A percentile compares a stretch with the other conserved stretches of the same genome.
Conservation (phyloP, 495 filamentous ascomycete species). For the Rostrohypoxylon terebratum region DNA sequence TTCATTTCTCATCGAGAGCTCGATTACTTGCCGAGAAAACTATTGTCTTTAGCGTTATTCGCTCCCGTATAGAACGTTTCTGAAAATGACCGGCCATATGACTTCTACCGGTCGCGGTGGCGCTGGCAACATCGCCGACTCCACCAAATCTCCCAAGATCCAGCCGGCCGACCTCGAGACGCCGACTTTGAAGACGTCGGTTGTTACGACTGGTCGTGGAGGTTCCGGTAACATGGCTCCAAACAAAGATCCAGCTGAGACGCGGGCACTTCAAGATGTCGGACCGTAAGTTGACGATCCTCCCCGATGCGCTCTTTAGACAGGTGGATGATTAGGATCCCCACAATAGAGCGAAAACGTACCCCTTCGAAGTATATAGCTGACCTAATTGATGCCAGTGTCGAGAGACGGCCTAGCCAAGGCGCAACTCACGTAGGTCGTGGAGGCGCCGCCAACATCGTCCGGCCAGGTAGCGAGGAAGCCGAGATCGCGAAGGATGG, state of each 20-base stretch:
- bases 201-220: conserved; percentile 82
- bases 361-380: background rate
- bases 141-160: conserved; percentile 60
- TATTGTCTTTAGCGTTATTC: background rate
- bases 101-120: conserved; percentile 66
- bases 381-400: conserved; percentile 43
- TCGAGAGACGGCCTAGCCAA: conserved; percentile 54
- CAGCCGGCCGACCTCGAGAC: conserved; percentile 75
- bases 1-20: background rate
- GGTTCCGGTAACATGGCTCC: conserved; percentile 78
- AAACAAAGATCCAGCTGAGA: conserved; percentile 73
- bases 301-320: background rate
- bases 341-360: background rate
- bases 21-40: background rate
- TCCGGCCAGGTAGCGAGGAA: conserved; percentile 51
- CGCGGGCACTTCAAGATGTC: conserved; percentile 85
- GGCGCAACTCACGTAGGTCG: conserved; percentile 62
- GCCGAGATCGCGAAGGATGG: conserved; percentile 51
- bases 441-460: conserved; percentile 69
- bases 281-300: conserved; percentile 58
- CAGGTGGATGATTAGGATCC: no score
- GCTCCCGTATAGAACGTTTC: background rate
- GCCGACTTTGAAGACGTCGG: conserved; percentile 81
- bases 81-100: conserved; percentile 51
- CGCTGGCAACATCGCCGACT: conserved; percentile 79